Evolutionary conservation across 495 filamentous ascomycete genomes (phyloP), one percentile per base, ranked within the genome.

Genomic region (Sphaerosporella brunnea): DNA sequence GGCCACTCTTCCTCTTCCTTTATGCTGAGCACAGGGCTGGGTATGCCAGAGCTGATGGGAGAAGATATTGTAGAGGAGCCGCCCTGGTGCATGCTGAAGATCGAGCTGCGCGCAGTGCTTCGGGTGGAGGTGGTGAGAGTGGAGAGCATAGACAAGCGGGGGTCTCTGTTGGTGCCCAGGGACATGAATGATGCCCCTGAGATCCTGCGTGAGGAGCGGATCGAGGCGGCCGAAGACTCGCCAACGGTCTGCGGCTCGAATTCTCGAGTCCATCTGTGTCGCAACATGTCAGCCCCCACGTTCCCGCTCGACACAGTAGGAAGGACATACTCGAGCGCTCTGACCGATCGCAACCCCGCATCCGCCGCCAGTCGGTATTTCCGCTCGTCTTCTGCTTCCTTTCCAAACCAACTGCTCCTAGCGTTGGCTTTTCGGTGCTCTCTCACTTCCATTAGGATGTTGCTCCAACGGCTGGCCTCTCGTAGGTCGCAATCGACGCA

Each of bases 361-460:
- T 43, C 39, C 4, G 16, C 39, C 18, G 20, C 20, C 39, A 43
- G 4, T 16, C 39, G 19, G 20, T 10, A 24, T 16, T 7, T 23
- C 20, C 20, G 19, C 39, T 43, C 39, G 11, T 43, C 39, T 5
- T 43, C 39, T 10, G 39, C 5, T 21, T 43, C 39, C 24, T 43
- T 43, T 11, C 39, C 39, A 25, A 43, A 43, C 39, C 39, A 43
- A 9, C 9, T 11, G 7, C 18, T 19, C 5, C 24, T 4, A 9
- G 20, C 5, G 11, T 19, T 9, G 8, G 39, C 39, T 7, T 21
- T 43, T 10, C 39, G 10, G 5, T 5, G 5, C 24, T 43, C 39
- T 7, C 24, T 4, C 11, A 5, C 10, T 16, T 3, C 20, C 20
- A 43, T 7, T 5, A 21, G 20, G 10, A 23, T 23, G 16, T 43